A percentile compares a stretch with the other conserved stretches of the same genome.
These are phyloP conservation scores for Pontederia crassipes DNA, from an alignment of 176 grass and related monocot species.

Conservation along the genomic window DNA sequence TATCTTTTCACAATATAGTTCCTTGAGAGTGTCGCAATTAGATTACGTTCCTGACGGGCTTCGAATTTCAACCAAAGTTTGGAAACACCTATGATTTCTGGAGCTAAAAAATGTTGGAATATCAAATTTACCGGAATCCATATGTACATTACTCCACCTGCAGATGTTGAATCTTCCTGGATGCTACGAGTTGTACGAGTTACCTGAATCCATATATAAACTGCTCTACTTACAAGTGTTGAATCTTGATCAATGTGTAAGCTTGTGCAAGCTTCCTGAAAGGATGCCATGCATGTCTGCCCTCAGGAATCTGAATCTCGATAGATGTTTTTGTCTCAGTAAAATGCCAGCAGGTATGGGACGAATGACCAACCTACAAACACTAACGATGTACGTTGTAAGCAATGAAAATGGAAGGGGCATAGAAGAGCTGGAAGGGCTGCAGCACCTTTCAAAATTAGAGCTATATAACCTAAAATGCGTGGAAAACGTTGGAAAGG, in stretches of 20 bases:
- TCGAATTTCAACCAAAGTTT: neutral
- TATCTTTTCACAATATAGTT: too few relatives aligned
- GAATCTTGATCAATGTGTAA: too few relatives aligned
- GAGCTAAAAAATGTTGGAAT: neutral
- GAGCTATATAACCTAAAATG: constrained; percentile 2
- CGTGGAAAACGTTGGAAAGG: constrained; percentile 1
- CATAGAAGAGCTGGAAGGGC: constrained; percentile 14
- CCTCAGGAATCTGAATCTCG: neutral
- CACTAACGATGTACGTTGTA: constrained; percentile 10
- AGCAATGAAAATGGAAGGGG: neutral
- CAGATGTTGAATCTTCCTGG: neutral
- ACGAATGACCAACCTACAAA: constrained; percentile 1
- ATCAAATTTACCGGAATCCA: neutral
- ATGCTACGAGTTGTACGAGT: neutral
- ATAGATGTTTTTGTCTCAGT: constrained; percentile 1
- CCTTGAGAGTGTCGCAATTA: too few relatives aligned
- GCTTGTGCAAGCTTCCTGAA: too few relatives aligned
- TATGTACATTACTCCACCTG: neutral
- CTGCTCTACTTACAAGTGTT: too few relatives aligned
- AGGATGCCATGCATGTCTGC: constrained; percentile 8
- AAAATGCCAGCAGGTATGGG: constrained; percentile 13
- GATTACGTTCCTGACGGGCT: neutral
- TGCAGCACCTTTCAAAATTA: constrained; percentile 12
- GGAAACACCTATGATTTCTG: neutral
- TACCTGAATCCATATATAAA: neutral